phyloP scores from a whole-genome alignment of 805 yeast species.

The Kuraishia molischiana region DNA sequence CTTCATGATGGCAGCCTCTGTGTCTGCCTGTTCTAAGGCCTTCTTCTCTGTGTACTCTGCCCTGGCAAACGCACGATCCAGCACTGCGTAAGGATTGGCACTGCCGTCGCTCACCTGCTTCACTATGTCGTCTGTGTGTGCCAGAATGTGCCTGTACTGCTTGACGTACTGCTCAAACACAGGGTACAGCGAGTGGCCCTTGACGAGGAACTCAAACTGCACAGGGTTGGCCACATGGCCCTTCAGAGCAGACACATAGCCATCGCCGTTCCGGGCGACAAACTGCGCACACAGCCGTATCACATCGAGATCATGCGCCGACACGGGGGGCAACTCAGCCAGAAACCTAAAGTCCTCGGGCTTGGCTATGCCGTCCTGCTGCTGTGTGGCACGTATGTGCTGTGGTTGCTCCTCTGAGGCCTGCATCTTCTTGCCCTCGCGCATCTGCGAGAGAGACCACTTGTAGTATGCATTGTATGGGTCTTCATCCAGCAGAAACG shows the following conservation, averaged over 20 bases:
- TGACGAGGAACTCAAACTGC: slow-evolving; percentile 61
- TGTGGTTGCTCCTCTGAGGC: too few species aligned
- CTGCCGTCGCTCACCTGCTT: slow-evolving; percentile 16
- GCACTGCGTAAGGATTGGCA: slow-evolving; percentile 22
- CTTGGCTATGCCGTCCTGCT: slow-evolving; percentile 3
- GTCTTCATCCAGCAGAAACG: slow-evolving; percentile 48
- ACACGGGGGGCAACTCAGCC: slow-evolving; percentile 27
- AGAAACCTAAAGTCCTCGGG: slow-evolving; percentile 21
- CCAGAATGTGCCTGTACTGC: slow-evolving; percentile 42
- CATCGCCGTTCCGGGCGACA: slow-evolving; percentile 50
- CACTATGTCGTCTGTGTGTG: slow-evolving; percentile 11
- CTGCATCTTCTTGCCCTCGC: slow-evolving; percentile 10
- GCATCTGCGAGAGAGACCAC: slow-evolving; percentile 28
- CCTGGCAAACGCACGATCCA: slow-evolving; percentile 39
- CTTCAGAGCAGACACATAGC: slow-evolving; percentile 28
- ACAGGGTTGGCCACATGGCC: slow-evolving; percentile 16
- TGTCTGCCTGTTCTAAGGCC: slow-evolving; percentile 20
- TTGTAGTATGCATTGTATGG: slow-evolving; percentile 50
- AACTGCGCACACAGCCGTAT: slow-evolving; percentile 66
- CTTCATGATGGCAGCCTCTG: slow-evolving; percentile 20
- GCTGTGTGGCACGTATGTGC: background rate
- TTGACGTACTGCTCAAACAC: slow-evolving; percentile 37
- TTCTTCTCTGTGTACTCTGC: slow-evolving; percentile 41
- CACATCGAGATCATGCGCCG: slow-evolving; percentile 55
- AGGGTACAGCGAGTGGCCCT: slow-evolving; percentile 48